phyloP scores from a whole-genome alignment of 768 basidiomycete genomes.

The Hygrophorus pudorinus region DNA sequence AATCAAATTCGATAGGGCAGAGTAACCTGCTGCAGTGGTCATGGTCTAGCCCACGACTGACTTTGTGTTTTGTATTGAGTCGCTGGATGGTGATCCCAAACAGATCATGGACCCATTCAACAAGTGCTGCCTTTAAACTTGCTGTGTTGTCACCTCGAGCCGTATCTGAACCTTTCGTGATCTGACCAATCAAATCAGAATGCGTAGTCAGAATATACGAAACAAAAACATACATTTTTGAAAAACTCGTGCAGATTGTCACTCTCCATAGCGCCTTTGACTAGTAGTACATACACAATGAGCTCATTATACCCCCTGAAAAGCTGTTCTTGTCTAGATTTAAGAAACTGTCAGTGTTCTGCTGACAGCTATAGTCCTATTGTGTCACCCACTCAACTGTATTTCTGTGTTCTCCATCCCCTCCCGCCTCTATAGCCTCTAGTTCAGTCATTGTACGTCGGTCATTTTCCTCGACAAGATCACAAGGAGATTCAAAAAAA shows the following conservation, averaged over 20 bases:
- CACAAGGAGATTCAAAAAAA: not conserved
- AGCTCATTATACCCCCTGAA: not conserved
- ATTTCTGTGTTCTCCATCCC: not conserved
- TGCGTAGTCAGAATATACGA: too few relatives aligned
- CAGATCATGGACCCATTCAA: constrained; percentile 4
- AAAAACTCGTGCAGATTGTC: not conserved
- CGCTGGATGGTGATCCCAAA: not conserved
- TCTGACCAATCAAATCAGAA: not conserved
- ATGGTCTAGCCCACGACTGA: constrained; percentile 12
- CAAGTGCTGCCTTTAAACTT: constrained; percentile 3
- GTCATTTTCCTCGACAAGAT: not conserved
- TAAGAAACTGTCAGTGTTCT: too few relatives aligned
- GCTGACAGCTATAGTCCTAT: not conserved
- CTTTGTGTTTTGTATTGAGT: constrained; percentile 2
- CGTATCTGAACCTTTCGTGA: constrained; percentile 1
- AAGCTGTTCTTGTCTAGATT: not conserved
- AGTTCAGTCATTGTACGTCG: not conserved
- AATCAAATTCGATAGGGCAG: constrained; percentile 12
- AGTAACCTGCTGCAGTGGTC: constrained; percentile 10
- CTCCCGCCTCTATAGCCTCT: not conserved
- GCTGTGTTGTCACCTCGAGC: constrained; percentile 8
- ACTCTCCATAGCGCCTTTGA: not conserved
- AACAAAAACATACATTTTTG: not conserved
- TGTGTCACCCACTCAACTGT: not conserved
- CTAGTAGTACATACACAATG: not conserved